phyloP scores from a whole-genome alignment of 2,329 filamentous ascomycete genomes.

The Alternaria postmessia region DNA sequence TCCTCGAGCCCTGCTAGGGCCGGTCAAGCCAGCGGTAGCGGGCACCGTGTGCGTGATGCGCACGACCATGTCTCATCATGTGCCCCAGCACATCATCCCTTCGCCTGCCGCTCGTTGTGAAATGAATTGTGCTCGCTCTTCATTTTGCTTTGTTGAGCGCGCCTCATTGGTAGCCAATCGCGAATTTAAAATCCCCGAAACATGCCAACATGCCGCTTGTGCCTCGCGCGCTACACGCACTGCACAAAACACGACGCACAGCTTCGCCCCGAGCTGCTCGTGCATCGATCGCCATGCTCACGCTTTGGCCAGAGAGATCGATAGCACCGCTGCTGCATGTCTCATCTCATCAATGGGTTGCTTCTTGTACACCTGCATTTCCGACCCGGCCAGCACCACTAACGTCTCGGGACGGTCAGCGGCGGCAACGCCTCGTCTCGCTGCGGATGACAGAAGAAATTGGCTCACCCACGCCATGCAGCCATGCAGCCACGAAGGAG shows the following conservation, averaged over 20 bases:
- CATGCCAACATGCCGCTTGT: constrained; percentile 12
- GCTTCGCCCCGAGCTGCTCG: not conserved
- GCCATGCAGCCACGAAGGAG: constrained; percentile 13
- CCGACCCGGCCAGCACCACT: constrained; percentile 2
- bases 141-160: constrained; percentile 9
- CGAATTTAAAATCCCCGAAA: constrained; percentile 22
- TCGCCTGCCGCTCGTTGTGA: constrained; percentile 23
- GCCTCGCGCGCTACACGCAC: constrained; percentile 7
- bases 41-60: constrained; percentile 20
- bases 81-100: constrained; percentile 15
- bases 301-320: constrained; percentile 3
- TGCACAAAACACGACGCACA: constrained; percentile 12
- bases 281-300: constrained; percentile 12
- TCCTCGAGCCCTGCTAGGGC: constrained; percentile 7
- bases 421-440: constrained; percentile 22
- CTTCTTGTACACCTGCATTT: constrained; percentile 8
- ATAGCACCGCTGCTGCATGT: not conserved
- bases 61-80: constrained; percentile 30
- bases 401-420: constrained; percentile 25
- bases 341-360: not conserved
- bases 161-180: constrained; percentile 15
- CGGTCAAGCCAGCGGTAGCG: constrained; percentile 7
- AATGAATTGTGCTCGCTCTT: constrained; percentile 15
- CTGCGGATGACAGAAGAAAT: constrained; percentile 13
- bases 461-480: constrained; percentile 19